Percentiles rank a stretch among this genome's conserved stretches.
Conservation (phyloP, 495 filamentous ascomycete species). For the Neurospora sp. region DNA sequence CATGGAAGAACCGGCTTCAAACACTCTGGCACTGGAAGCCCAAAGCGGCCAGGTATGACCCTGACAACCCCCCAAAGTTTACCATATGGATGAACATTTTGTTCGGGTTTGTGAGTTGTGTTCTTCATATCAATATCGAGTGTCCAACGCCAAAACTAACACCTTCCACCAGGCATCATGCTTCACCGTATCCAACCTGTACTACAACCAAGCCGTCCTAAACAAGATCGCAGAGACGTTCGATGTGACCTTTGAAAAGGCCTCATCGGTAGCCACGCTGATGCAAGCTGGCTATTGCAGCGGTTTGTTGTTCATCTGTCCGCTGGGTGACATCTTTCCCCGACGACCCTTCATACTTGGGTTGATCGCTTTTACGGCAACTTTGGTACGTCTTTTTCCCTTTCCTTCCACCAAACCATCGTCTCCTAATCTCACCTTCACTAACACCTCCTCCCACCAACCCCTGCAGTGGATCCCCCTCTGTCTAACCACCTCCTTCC, state of each 20-base stretch:
- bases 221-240: conserved; percentile 54
- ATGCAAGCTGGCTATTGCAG: conserved; percentile 74
- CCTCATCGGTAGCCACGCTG: conserved; percentile 58
- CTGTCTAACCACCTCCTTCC: conserved; percentile 57
- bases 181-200: conserved; percentile 57
- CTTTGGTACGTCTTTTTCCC: conserved; percentile 35
- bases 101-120: conserved; percentile 20
- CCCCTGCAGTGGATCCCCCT: conserved; percentile 52
- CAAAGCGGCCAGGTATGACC: conserved; percentile 20
- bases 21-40: conserved; percentile 19
- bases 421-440: not conserved
- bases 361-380: conserved; percentile 56
- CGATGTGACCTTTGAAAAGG: conserved; percentile 44
- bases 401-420: not conserved
- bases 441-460: conserved; percentile 3
- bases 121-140: not conserved
- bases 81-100: conserved; percentile 23
- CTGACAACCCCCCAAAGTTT: conserved; percentile 23
- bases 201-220: conserved; percentile 59
- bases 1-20: not conserved
- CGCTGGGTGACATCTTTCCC: conserved; percentile 63
- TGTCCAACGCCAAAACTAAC: not conserved
- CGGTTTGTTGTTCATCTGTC: conserved; percentile 67
- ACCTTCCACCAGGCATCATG: conserved; percentile 11
- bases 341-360: conserved; percentile 59